Evolutionary conservation across 2,329 filamentous ascomycete genomes (phyloP).

Genomic region (Talaromyces sp.): DNA sequence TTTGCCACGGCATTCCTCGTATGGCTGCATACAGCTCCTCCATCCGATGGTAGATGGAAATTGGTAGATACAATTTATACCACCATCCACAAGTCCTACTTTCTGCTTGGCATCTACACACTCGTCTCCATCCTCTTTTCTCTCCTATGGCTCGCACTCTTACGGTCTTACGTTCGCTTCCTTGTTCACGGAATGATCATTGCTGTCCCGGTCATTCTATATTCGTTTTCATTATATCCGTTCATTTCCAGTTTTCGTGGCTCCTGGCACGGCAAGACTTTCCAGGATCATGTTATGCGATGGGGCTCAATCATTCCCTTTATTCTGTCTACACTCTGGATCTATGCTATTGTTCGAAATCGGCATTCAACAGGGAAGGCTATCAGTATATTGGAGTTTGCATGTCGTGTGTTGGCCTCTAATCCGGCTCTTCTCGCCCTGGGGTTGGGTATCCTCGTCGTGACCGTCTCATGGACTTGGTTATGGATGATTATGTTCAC

Average conservation of each 20-base stretch:
- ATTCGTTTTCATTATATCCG: conserved; percentile 87
- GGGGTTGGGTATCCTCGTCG: conserved; percentile 71
- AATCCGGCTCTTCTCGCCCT: conserved; percentile 78
- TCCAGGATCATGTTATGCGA: conserved; percentile 88
- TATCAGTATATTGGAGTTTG: conserved; percentile 86
- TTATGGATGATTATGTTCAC: conserved; percentile 96
- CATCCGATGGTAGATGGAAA: conserved; percentile 59
- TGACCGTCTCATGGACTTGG: conserved; percentile 89
- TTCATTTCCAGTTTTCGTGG: conserved; percentile 86
- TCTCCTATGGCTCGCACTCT: conserved; percentile 80
- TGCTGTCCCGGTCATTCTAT: conserved; percentile 77
- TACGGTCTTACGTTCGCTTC: conserved; percentile 83
- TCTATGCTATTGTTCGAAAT: conserved; percentile 76
- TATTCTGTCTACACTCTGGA: conserved; percentile 69
- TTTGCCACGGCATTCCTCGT: conserved; percentile 86
- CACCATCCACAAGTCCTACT: conserved; percentile 78
- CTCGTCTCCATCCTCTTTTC: conserved; percentile 85
- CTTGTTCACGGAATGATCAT: conserved; percentile 76
- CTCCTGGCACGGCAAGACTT: conserved; percentile 63
- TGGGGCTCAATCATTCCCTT: conserved; percentile 78
- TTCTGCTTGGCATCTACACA: conserved; percentile 86
- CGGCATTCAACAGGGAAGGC: conserved; percentile 77
- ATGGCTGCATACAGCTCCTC: conserved; percentile 78
- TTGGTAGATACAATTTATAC: conserved; percentile 94
- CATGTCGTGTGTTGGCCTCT: conserved; percentile 77